These are phyloP conservation scores for Candida xiaguanensis DNA, from an alignment of 805 yeast species.

Conservation along the genomic window DNA sequence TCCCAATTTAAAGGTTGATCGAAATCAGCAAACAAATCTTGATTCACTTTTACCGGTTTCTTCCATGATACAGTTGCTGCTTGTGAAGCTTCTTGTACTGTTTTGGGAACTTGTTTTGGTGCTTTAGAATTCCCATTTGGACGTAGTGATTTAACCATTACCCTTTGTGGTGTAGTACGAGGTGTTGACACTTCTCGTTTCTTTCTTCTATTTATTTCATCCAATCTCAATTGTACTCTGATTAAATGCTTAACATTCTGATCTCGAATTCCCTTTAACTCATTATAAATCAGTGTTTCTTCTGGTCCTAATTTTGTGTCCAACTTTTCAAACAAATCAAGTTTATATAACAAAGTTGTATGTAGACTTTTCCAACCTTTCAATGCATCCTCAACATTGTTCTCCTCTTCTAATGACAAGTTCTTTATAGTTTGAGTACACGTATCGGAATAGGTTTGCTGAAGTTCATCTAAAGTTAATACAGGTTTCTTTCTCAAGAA, in stretches of 20 bases:
- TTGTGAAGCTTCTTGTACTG: conserved; percentile 21
- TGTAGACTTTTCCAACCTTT: conserved; percentile 76
- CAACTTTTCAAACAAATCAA: conserved; percentile 50
- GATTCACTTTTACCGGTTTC: conserved; percentile 15
- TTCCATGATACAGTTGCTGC: conserved; percentile 32
- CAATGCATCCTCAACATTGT: conserved; percentile 51
- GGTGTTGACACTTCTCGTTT: conserved; percentile 12
- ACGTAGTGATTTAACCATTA: conserved; percentile 32
- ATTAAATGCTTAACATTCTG: conserved; percentile 41
- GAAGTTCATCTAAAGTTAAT: conserved; percentile 51
- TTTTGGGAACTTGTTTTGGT: conserved; percentile 5
- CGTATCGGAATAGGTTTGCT: conserved; percentile 57
- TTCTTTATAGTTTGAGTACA: conserved; percentile 58
- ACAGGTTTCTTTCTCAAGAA: conserved; percentile 57
- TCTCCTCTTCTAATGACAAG: conserved; percentile 54
- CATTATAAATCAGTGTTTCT: conserved; percentile 24
- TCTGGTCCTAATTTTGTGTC: conserved; percentile 23
- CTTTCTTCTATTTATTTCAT: conserved; percentile 29
- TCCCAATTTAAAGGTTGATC: conserved; percentile 23
- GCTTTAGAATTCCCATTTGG: conserved; percentile 13
- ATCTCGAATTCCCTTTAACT: conserved; percentile 36
- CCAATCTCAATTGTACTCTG: conserved; percentile 37
- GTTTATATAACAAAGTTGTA: conserved; percentile 52
- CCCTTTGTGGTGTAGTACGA: conserved; percentile 16
- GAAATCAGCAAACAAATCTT: conserved; percentile 33